phyloP scores from a whole-genome alignment of 2,329 filamentous ascomycete genomes.

The Periconia digitata region DNA sequence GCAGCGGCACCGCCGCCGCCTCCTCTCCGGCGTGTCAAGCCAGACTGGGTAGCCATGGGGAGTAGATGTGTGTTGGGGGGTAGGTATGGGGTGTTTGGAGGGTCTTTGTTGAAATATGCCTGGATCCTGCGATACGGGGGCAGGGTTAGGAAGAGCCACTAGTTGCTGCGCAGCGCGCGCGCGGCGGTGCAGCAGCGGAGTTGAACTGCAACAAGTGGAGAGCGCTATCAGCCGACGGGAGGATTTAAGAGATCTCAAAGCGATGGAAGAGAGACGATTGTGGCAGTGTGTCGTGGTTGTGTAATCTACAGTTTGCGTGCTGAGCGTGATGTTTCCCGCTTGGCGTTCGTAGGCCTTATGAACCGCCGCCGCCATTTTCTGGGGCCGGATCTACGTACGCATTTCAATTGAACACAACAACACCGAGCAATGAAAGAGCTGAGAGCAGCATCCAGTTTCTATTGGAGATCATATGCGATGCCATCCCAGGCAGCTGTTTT shows the following conservation, averaged over 20 bases:
- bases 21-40: conserved; percentile 69
- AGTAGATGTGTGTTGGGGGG: conserved; percentile 23
- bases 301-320: not conserved
- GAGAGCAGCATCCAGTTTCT: conserved; percentile 36
- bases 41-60: conserved; percentile 67
- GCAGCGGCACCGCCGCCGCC: conserved; percentile 62
- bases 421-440: conserved; percentile 13
- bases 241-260: not conserved
- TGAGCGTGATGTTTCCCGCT: not conserved
- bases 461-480: conserved; percentile 38
- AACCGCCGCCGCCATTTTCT: not conserved
- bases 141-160: conserved; percentile 32
- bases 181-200: conserved; percentile 5
- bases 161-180: conserved; percentile 39
- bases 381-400: not conserved
- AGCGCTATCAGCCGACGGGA: not conserved
- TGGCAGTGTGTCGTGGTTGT: conserved; percentile 3
- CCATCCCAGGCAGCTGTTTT: conserved; percentile 40
- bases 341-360: not conserved
- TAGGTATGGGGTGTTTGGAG: conserved; percentile 24
- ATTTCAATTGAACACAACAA: not conserved
- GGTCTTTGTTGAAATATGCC: conserved; percentile 31
- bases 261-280: not conserved
- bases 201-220: not conserved
- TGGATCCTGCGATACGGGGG: conserved; percentile 31